phyloP scores from a whole-genome alignment of 2,329 filamentous ascomycete genomes.

The Macrophomina pseudophaseolina region DNA sequence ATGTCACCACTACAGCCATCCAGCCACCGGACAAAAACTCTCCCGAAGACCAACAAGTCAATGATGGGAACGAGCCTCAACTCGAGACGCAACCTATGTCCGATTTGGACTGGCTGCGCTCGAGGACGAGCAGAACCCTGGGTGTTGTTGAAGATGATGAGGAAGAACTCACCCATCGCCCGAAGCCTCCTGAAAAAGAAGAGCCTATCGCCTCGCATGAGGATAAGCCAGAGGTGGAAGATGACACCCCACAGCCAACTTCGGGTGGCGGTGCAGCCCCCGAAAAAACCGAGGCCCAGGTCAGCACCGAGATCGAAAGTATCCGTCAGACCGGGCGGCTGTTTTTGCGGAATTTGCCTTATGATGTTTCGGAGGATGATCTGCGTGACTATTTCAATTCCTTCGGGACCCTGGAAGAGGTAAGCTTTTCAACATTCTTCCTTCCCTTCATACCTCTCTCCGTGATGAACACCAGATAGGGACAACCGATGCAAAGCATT shows the following conservation, averaged over 20 bases:
- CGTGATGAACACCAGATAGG: slow-evolving; percentile 99
- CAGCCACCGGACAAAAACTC: slow-evolving; percentile 1
- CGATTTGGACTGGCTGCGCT: slow-evolving; percentile 91
- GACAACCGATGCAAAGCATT: slow-evolving; percentile 96
- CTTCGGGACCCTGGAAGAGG: slow-evolving; percentile 84
- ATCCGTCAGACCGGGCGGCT: slow-evolving; percentile 77
- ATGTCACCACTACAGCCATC: not conserved
- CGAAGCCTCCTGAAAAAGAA: slow-evolving; percentile 28
- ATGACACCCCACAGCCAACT: slow-evolving; percentile 1
- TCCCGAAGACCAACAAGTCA: not conserved
- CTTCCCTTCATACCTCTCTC: slow-evolving; percentile 28
- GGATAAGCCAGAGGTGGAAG: slow-evolving; percentile 27
- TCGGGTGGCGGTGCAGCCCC: slow-evolving; percentile 36
- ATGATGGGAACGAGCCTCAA: slow-evolving; percentile 30
- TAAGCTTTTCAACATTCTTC: slow-evolving; percentile 54
- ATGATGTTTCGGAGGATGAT: slow-evolving; percentile 77
- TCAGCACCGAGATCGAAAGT: slow-evolving; percentile 52
- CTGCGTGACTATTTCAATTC: slow-evolving; percentile 72
- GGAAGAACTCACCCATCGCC: slow-evolving; percentile 23
- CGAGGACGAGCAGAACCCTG: slow-evolving; percentile 82
- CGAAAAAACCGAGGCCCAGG: slow-evolving; percentile 50
- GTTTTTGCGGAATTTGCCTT: slow-evolving; percentile 89
- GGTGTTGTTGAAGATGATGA: slow-evolving; percentile 82
- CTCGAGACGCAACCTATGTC: slow-evolving; percentile 55
- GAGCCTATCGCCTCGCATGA: slow-evolving; percentile 7